A percentile compares a stretch with the other conserved stretches of the same genome.
Evolutionary conservation across 2,329 filamentous ascomycete genomes (phyloP).

Genomic region (Anthostomella pinea): DNA sequence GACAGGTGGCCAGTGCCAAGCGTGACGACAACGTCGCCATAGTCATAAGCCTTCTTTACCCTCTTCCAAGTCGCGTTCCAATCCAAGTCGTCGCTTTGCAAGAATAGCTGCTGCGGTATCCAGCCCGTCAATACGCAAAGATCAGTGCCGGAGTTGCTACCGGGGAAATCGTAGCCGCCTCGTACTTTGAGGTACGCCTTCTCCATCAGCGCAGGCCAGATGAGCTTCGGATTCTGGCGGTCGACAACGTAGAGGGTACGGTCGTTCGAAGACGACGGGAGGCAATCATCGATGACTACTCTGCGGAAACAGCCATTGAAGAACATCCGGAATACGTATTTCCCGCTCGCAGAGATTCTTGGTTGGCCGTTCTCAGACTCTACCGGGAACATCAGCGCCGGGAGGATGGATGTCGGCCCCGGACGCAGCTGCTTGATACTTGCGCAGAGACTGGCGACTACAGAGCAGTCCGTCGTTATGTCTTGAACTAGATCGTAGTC

Average conservation of each 20-base stretch:
- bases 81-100: constrained; percentile 81
- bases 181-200: constrained; percentile 96
- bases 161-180: constrained; percentile 95
- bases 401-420: constrained; percentile 66
- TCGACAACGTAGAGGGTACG: constrained; percentile 86
- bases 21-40: constrained; percentile 81
- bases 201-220: constrained; percentile 92
- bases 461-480: constrained; percentile 92
- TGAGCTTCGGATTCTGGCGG: constrained; percentile 70
- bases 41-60: constrained; percentile 69
- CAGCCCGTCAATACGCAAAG: constrained; percentile 90
- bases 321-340: constrained; percentile 87
- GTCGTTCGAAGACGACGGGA: constrained; percentile 73
- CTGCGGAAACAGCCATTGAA: constrained; percentile 92
- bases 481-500: constrained; percentile 89
- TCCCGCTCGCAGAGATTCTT: constrained; percentile 70
- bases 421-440: constrained; percentile 67
- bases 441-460: constrained; percentile 91
- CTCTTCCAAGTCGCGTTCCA: constrained; percentile 74
- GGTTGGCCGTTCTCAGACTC: constrained; percentile 58
- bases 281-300: constrained; percentile 83
- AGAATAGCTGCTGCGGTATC: constrained; percentile 93
- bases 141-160: constrained; percentile 95
- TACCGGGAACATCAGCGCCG: constrained; percentile 73
- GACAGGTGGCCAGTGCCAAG: constrained; percentile 85